A percentile compares a stretch with the other conserved stretches of the same genome.
These are phyloP conservation scores for Orbilia javanica DNA, from an alignment of 2,329 filamentous ascomycete genomes.

Conservation along the genomic window DNA sequence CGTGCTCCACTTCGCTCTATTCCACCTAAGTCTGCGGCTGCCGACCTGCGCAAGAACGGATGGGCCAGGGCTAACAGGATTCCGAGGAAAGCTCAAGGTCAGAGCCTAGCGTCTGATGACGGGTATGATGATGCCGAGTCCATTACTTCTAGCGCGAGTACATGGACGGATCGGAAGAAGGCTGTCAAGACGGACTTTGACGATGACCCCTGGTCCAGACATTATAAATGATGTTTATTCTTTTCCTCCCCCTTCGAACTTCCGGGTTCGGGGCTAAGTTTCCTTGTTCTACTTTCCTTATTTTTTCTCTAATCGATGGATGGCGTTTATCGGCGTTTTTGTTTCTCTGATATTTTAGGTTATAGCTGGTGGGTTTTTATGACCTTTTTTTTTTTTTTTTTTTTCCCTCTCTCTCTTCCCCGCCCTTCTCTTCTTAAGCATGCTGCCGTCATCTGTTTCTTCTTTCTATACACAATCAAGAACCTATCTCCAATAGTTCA, in stretches of 20 bases:
- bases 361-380: background rate
- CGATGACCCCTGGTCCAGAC: conserved; percentile 46
- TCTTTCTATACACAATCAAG: background rate
- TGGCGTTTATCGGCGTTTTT: background rate
- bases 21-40: background rate
- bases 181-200: conserved; percentile 51
- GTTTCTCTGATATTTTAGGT: background rate
- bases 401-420: background rate
- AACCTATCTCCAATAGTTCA: background rate
- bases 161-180: conserved; percentile 47
- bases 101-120: conserved; percentile 32
- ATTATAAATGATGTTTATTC: conserved; percentile 12
- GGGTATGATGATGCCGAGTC: conserved; percentile 39
- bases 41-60: conserved; percentile 46
- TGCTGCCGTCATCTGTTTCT: background rate
- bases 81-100: conserved; percentile 20
- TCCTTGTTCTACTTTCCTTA: background rate
- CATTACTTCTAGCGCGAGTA: conserved; percentile 23
- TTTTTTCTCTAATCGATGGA: background rate
- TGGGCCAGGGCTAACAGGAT: conserved; percentile 59
- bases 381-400: background rate
- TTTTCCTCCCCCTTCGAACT: background rate
- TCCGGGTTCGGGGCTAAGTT: too few relatives aligned
- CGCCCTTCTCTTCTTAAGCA: background rate
- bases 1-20: conserved; percentile 6